Base-by-base conservation (phyloP, 2,329 filamentous ascomycete species). In the Fusarium sp. region DNA sequence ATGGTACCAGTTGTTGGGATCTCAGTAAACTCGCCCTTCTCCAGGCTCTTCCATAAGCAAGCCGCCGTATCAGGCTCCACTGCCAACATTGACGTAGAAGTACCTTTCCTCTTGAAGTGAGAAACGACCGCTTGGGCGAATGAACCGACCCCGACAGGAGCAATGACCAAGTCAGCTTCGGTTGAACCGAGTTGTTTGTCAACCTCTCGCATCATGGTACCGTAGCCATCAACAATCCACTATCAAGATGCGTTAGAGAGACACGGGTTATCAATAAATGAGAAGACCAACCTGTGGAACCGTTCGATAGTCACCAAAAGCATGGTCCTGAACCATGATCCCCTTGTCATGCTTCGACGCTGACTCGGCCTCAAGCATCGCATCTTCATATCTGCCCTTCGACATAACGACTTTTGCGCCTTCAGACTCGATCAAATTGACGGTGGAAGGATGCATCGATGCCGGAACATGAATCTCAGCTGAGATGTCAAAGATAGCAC, bases 151-250 rank as follows among this genome's bases (percentile, higher is more conserved):
- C 93, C 93, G 3, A 92, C 90, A 0, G 92, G 91, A 0, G 87
- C 86, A 17, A 95, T 78, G 33, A 90, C 85, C 13, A 88, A 80
- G 9, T 85, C 82, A 7, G 80, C 67, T 3, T 76, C 78, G 0
- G 81, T 77, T 1, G 81, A 70, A 0, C 80, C 79, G 0, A 83
- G 76, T 75, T 95, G 92, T 23, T 83, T 77, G 53, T 94, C 91
- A 0, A 89, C 83, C 76, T 96, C 93, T 6, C 80, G 78, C 67
- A 95, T 82, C 86, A 95, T 91, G 0, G 92, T 94, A 7, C 84
- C 85, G 74, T 95, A 96, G 0, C 93, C 93, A 66, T 95, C 89
- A 0, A 94, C 91, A 26, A 95, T 91, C 89, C 91, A 94, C 79
- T 88, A 49, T 10, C 0, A 18, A 4, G 6, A 18, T 13, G 13